These are phyloP conservation scores for Penicillium sp. DNA, from an alignment of 2,329 filamentous ascomycete genomes.

Conservation along the genomic window DNA sequence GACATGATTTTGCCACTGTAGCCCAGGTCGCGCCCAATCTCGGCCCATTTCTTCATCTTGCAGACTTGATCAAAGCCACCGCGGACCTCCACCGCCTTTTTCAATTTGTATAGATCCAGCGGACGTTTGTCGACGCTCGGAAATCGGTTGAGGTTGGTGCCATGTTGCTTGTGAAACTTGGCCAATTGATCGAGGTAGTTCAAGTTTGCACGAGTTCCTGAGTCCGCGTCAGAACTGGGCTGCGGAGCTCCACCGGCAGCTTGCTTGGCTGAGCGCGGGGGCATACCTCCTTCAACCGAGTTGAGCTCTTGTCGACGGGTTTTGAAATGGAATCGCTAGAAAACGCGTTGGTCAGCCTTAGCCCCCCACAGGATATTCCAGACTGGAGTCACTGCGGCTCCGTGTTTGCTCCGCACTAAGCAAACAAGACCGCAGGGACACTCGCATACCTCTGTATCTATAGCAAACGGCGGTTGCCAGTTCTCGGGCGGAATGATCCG, in stretches of 20 bases:
- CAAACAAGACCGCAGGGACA: no score
- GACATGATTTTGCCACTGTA: conserved; percentile 99
- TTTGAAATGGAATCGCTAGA: conserved; percentile 96
- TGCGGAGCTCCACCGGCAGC: conserved; percentile 23
- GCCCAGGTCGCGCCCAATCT: conserved; percentile 89
- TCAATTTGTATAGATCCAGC: conserved; percentile 85
- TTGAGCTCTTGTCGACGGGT: conserved; percentile 95
- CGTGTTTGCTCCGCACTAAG: no score
- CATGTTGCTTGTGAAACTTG: conserved; percentile 95
- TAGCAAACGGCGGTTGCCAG: conserved; percentile 92
- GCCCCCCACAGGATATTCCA: no score
- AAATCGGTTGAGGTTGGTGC: conserved; percentile 83
- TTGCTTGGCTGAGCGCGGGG: conserved; percentile 23
- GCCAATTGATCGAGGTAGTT: conserved; percentile 90
- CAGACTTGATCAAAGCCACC: conserved; percentile 95
- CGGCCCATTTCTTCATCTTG: conserved; percentile 97
- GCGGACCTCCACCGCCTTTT: conserved; percentile 89
- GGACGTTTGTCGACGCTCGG: conserved; percentile 97
- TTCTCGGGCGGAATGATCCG: conserved; percentile 88
- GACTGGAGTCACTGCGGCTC: no score
- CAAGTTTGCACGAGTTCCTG: conserved; percentile 81
- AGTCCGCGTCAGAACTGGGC: conserved; percentile 33
- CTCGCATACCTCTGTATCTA: conserved; percentile 97
- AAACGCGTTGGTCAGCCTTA: no score
- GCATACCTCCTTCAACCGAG: conserved; percentile 90